Conservation (phyloP, 495 filamentous ascomycete species). For the Filosporella fistucella region DNA sequence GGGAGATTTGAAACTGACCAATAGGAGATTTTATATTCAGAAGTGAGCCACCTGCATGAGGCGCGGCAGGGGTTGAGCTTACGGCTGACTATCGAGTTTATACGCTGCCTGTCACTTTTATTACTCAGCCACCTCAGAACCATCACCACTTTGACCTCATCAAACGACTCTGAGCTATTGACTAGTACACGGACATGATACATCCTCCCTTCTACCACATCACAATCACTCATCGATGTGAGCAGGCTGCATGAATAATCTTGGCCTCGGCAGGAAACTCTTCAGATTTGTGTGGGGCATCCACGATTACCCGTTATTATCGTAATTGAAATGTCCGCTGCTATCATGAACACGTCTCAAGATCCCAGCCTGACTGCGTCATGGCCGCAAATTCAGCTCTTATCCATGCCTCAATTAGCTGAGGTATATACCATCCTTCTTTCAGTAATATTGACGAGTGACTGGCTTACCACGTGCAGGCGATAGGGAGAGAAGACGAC, state of each 20-base stretch:
- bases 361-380: slow-evolving; percentile 27
- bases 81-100: slow-evolving; percentile 12
- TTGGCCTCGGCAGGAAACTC: slow-evolving; percentile 15
- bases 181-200: too few species aligned
- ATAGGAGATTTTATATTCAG: slow-evolving; percentile 27
- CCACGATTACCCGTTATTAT: slow-evolving; percentile 25
- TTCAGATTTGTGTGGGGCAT: too few species aligned
- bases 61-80: slow-evolving; percentile 15
- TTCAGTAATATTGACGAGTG: slow-evolving; percentile 19
- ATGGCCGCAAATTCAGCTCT: slow-evolving; percentile 30
- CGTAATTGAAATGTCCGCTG: slow-evolving; percentile 21
- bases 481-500: slow-evolving; percentile 33
- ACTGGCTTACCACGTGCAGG: slow-evolving; percentile 28
- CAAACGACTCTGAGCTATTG: too few species aligned
- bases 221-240: slow-evolving; percentile 28
- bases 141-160: too few species aligned
- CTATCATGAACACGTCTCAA: slow-evolving; percentile 29
- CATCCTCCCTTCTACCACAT: too few species aligned
- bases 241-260: slow-evolving; percentile 31
- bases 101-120: too few species aligned
- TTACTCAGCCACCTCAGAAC: too few species aligned
- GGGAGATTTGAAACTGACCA: too few species aligned
- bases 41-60: slow-evolving; percentile 31
- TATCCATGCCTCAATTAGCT: slow-evolving; percentile 35
- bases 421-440: slow-evolving; percentile 28